phyloP scores from a whole-genome alignment of 208 protist species.

The Trichomonas gallinae region DNA sequence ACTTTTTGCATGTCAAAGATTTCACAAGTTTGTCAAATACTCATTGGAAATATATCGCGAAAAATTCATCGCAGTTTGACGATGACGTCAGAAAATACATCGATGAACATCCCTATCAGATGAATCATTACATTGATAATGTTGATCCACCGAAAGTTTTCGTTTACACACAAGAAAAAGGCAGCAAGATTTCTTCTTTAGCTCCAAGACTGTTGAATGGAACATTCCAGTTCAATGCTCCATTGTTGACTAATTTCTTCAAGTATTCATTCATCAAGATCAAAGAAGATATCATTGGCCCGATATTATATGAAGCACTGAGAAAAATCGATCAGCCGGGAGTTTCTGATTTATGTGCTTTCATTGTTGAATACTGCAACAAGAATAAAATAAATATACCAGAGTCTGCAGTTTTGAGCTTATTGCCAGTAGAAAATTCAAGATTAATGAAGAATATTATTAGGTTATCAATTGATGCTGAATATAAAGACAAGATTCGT shows the following conservation, averaged over 20 bases:
- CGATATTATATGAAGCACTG: neutral
- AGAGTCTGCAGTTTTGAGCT: neutral
- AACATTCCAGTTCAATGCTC: neutral
- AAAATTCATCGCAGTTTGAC: neutral
- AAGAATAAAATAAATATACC: neutral
- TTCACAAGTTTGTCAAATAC: neutral
- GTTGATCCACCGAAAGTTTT: neutral
- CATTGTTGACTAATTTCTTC: neutral
- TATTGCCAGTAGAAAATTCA: neutral
- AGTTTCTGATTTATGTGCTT: neutral
- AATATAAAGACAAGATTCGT: neutral
- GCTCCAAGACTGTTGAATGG: neutral
- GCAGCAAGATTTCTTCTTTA: neutral
- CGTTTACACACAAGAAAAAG: neutral
- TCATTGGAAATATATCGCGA: neutral
- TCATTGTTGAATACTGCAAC: neutral
- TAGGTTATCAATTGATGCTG: neutral
- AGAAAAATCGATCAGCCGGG: neutral
- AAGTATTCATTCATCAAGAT: neutral
- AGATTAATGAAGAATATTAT: neutral
- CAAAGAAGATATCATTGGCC: neutral
- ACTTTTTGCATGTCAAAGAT: neutral
- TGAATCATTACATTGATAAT: neutral
- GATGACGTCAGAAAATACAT: neutral
- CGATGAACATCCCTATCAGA: neutral